Percentiles rank a stretch among this genome's conserved stretches.
phyloP scores from a whole-genome alignment of 129 eudicot species.

The Flaveria sonorensis region DNA sequence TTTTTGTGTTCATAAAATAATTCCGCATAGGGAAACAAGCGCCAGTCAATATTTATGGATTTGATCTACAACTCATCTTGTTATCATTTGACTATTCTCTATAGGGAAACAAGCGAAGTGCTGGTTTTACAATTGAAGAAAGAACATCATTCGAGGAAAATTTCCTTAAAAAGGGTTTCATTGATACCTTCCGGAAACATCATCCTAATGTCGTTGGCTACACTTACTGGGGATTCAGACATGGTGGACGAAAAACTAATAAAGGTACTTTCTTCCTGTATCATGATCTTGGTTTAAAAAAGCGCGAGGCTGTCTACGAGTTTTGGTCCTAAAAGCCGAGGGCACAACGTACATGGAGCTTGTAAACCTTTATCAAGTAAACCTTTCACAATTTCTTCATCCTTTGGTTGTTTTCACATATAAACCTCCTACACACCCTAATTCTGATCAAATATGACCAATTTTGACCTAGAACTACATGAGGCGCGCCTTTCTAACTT shows the following conservation, averaged over 20 bases:
- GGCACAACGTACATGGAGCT: too few species aligned
- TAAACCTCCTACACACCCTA: too few species aligned
- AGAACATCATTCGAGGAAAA: slow-evolving; percentile 76
- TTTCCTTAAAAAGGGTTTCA: slow-evolving; percentile 73
- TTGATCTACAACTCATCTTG: slow-evolving; percentile 4
- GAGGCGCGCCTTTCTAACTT: too few species aligned
- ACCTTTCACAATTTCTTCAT: too few species aligned
- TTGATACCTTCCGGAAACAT: slow-evolving; percentile 87
- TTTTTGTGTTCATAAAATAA: not conserved
- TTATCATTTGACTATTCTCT: slow-evolving; percentile 6
- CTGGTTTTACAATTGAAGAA: slow-evolving; percentile 94
- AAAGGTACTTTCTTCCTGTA: slow-evolving; percentile 52
- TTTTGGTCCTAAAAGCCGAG: too few species aligned
- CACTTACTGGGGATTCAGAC: slow-evolving; percentile 97
- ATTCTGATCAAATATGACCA: too few species aligned
- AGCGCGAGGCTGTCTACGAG: too few species aligned
- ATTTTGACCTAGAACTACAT: too few species aligned
- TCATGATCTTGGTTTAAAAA: not conserved
- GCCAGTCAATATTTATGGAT: not conserved
- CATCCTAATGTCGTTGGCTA: slow-evolving; percentile 94
- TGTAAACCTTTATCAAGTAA: too few species aligned
- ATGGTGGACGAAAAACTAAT: slow-evolving; percentile 89
- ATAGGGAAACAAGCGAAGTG: slow-evolving; percentile 95
- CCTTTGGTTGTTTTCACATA: too few species aligned
- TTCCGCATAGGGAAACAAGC: not conserved